Conservation (phyloP, 2,329 filamentous ascomycete genomes). For the Penicillium sp. region DNA sequence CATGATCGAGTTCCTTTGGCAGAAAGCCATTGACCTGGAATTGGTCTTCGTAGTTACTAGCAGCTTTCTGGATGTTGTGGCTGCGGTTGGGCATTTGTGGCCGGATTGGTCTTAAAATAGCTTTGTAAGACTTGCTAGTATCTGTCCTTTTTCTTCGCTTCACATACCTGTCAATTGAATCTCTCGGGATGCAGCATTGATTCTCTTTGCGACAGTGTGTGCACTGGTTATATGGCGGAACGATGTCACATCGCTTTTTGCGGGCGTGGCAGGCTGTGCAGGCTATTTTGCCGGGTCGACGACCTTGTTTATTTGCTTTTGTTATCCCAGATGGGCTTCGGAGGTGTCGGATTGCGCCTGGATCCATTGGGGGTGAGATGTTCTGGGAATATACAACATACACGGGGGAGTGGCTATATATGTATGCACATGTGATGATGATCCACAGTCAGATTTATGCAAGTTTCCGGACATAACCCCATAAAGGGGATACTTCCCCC, state of each 20-base stretch:
- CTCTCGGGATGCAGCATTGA: neutral
- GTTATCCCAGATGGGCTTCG: neutral
- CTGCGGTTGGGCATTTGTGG: neutral
- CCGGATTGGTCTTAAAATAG: neutral
- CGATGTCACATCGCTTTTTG: constrained; percentile 5
- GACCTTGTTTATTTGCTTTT: constrained; percentile 2
- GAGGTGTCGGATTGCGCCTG: neutral
- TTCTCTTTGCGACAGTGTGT: constrained; percentile 3
- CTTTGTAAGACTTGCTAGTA: neutral
- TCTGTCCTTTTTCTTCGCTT: neutral
- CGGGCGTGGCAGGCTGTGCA: constrained; percentile 3
- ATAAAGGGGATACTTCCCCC: no score
- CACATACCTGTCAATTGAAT: constrained; percentile 3
- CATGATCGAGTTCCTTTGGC: neutral
- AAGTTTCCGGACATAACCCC: no score
- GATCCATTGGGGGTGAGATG: neutral
- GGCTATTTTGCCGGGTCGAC: constrained; percentile 4
- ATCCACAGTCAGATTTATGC: no score
- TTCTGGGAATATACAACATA: neutral
- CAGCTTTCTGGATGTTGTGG: neutral
- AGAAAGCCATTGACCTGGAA: neutral
- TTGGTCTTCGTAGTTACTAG: neutral
- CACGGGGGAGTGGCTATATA: neutral
- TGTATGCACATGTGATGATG: no score
- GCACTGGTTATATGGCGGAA: constrained; percentile 3